Base-by-base conservation (phyloP, 495 filamentous ascomycete species). In the Aspergillus cavernicola region DNA sequence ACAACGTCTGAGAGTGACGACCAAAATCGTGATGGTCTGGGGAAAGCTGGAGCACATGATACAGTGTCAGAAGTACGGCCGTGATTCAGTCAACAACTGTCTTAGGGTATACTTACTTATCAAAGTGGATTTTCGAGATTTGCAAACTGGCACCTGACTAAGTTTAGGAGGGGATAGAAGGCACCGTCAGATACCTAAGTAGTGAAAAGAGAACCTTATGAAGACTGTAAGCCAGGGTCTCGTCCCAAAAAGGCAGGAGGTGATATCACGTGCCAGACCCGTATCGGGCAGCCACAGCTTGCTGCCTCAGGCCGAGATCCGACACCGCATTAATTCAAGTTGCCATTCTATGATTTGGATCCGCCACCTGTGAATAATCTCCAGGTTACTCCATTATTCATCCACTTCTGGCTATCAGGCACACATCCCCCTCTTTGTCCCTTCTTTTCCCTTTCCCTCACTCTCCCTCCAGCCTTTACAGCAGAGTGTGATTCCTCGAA, bases 131-230 rank as follows among this genome's bases (percentile, higher is more conserved):
- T 18, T 50, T 22, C 40, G 26, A n/a, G 47, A 50, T 39, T 41
- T 96, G 5, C 41, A 24, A 3, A 42, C 22, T 26, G 18, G 18
- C 11, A 19, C 19, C 18, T 18, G 19, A 41, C 32, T n/a, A 6
- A 11, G 28, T 6, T 6, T 11, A 31, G 28, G 28, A 31, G 5
- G 28, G 28, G 28, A 31, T 31, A 13, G 18, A 23, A 20, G 20
- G 16, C n/a, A n/a, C n/a, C n/a, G n/a, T n/a, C n/a, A n/a, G n/a
- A n/a, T n/a, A n/a, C n/a, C n/a, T n/a, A n/a, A n/a, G n/a, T n/a
- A n/a, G n/a, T n/a, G n/a, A n/a, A n/a, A n/a, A n/a, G n/a, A n/a
- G n/a, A n/a, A n/a, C n/a, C n/a, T n/a, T n/a, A n/a, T n/a, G n/a
- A n/a, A 28, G 22, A 15, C 23, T 13, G 23, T 44, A 20, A n/a